Percentiles rank a stretch among this genome's conserved stretches.
phyloP scores from a whole-genome alignment of 1,284 basidiomycete genomes.

The Xanthoconium separans region DNA sequence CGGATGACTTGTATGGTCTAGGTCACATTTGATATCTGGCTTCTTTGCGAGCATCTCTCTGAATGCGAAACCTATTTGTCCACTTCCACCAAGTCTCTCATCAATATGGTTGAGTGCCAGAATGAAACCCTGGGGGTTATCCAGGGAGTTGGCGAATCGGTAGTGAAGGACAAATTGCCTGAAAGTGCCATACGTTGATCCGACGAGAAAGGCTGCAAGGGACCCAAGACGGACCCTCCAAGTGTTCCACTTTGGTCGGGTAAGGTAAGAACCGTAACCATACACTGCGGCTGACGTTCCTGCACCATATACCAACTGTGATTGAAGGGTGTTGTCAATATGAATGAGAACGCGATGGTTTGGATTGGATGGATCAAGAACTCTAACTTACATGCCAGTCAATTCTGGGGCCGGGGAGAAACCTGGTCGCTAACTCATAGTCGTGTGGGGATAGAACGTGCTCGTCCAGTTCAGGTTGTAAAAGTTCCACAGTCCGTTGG shows the following conservation, averaged over 20 bases:
- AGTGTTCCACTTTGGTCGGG: slow-evolving; percentile 30
- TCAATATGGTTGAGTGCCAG: slow-evolving; percentile 41
- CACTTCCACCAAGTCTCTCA: slow-evolving; percentile 30
- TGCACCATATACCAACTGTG: slow-evolving; percentile 29
- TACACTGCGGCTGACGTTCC: slow-evolving; percentile 26
- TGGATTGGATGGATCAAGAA: background rate
- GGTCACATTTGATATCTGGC: slow-evolving; percentile 9
- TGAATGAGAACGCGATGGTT: background rate
- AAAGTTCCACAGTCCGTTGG: slow-evolving; percentile 40
- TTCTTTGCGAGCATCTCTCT: slow-evolving; percentile 19
- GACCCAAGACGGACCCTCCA: slow-evolving; percentile 26
- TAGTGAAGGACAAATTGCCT: slow-evolving; percentile 44
- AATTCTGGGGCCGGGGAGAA: slow-evolving; percentile 49
- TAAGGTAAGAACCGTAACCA: slow-evolving; percentile 29
- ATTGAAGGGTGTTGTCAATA: slow-evolving; percentile 4
- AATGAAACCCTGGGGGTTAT: slow-evolving; percentile 44
- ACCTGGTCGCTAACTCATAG: slow-evolving; percentile 50
- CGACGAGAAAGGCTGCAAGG: slow-evolving; percentile 25
- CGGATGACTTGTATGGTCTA: slow-evolving; percentile 5
- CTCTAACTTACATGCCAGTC: slow-evolving; percentile 40
- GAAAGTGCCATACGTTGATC: slow-evolving; percentile 37
- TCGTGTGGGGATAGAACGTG: slow-evolving; percentile 54
- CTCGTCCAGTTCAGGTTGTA: slow-evolving; percentile 57
- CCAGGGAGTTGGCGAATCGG: slow-evolving; percentile 46
- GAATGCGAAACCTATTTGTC: slow-evolving; percentile 25